phyloP scores from a whole-genome alignment of 2,329 filamentous ascomycete species.

The Metarhizium humberi region DNA sequence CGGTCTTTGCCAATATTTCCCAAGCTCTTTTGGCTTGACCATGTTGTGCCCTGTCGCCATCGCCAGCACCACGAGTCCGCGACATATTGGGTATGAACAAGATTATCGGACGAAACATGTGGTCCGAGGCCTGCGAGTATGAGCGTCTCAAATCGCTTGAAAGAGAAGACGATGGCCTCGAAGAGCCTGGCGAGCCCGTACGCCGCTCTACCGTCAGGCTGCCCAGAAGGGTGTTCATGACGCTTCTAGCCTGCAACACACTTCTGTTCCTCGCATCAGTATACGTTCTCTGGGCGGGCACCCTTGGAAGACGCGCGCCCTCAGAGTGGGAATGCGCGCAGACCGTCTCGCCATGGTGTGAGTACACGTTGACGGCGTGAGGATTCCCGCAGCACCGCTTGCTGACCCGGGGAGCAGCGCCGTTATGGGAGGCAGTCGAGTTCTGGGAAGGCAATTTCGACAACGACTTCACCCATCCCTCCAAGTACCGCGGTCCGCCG shows the following conservation, averaged over 20 bases:
- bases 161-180: background rate
- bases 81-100: background rate
- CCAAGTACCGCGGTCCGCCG: background rate
- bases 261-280: background rate
- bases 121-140: background rate
- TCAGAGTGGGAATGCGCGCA: background rate
- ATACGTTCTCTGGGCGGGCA: background rate
- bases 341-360: background rate
- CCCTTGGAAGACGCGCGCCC: background rate
- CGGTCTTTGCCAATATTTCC: no score
- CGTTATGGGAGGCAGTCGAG: conserved; percentile 3
- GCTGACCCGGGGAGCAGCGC: background rate
- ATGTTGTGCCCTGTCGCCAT: no score
- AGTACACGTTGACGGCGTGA: background rate
- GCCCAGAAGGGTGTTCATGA: background rate
- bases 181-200: background rate
- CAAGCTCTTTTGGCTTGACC: no score
- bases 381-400: no score
- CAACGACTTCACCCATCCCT: conserved; percentile 1
- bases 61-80: no score
- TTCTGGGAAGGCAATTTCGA: conserved; percentile 3
- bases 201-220: background rate
- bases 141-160: background rate
- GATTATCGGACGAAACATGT: background rate
- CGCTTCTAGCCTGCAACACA: background rate